A percentile compares a stretch with the other conserved stretches of the same genome.
Conservation (phyloP, 1,139 yeast genomes). For the Debaryomycetaceae sp. region DNA sequence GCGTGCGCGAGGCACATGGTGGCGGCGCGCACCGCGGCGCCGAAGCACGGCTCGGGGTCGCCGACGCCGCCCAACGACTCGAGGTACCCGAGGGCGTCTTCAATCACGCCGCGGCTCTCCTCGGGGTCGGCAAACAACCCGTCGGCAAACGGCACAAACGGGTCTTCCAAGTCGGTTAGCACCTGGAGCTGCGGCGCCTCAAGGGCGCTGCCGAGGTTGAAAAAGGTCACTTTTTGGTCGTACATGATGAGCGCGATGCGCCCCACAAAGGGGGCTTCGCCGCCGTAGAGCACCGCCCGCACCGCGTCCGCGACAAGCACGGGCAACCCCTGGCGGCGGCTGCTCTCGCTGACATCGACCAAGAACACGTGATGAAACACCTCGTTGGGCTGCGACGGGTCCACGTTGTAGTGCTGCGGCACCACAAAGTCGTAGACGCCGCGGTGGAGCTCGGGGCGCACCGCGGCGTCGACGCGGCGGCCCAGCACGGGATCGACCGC, state of each 20-base stretch:
- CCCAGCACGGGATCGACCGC: slow-evolving; percentile 58
- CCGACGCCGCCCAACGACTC: slow-evolving; percentile 41
- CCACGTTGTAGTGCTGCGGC: slow-evolving; percentile 65
- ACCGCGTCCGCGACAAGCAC: slow-evolving; percentile 71
- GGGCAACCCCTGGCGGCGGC: slow-evolving; percentile 62
- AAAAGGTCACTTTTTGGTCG: slow-evolving; percentile 72
- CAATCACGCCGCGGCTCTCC: slow-evolving; percentile 60
- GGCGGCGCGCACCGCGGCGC: slow-evolving; percentile 75
- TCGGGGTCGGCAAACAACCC: slow-evolving; percentile 82
- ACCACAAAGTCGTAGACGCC: slow-evolving; percentile 88
- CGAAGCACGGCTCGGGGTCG: slow-evolving; percentile 71
- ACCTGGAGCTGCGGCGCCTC: slow-evolving; percentile 64
- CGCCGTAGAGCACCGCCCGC: slow-evolving; percentile 46
- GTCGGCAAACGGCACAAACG: slow-evolving; percentile 72
- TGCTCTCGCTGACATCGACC: slow-evolving; percentile 66
- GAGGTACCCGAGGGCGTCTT: slow-evolving; percentile 61
- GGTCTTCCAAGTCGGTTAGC: slow-evolving; percentile 71
- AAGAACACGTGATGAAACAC: slow-evolving; percentile 71
- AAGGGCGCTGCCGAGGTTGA: slow-evolving; percentile 54
- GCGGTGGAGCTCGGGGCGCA: slow-evolving; percentile 70
- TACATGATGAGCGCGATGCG: slow-evolving; percentile 71
- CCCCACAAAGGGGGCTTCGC: slow-evolving; percentile 17
- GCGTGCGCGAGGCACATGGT: slow-evolving; percentile 54
- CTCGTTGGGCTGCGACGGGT: slow-evolving; percentile 25
- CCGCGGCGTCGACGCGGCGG: slow-evolving; percentile 56